Evolutionary conservation across 306 rosid genomes (phyloP), one percentile per base, ranked within the genome.

Genomic region (Geum urbanum): DNA sequence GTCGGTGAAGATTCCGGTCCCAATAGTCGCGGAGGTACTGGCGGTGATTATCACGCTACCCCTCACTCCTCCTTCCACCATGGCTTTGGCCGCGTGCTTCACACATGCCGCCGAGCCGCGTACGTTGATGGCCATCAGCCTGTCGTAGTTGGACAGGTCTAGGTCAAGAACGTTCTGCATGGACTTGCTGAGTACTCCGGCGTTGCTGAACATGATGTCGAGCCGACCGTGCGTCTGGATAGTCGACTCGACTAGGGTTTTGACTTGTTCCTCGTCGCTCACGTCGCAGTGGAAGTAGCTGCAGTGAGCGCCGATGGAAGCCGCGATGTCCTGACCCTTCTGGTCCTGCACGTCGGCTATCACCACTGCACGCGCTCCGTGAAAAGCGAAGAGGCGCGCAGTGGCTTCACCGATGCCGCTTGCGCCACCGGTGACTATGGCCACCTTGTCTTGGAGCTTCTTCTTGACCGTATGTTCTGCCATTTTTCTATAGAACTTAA

Each of bases 191-290:
- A 48, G 8, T 2, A 81, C 52, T 4, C 90, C 90, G 1, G 84
- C 96, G 69, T 89, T 89, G 82, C 88, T 83, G 71, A 89, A 86
- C 92, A 85, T 83, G 57, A 89, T 64, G 79, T 89, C 87, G 0
- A 89, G 59, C 4, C 66, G 71, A 0, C 90, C 91, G 47, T 81
- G 62, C 9, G 8, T 50, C 9, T 49, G 20, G 35, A 88, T 84
- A 0, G 96, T 79, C 0, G 82, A 75, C 0, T 80, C 67, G 6
- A 90, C 75, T 3, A 87, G 67, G 57, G 10, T 9, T 50, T 73
- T 74, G 3, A 90, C 94, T 8, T 87, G 81, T 5, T 71, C 83
- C 67, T 87, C 91, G 9, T 81, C 69, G 2, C 77, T 2, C 7
- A 88, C 90, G 45, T 91, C 87, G 35, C 90, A 91, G 50, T 58